Base-by-base conservation (phyloP, 768 basidiomycete species). In the Tephrocybe sp. region DNA sequence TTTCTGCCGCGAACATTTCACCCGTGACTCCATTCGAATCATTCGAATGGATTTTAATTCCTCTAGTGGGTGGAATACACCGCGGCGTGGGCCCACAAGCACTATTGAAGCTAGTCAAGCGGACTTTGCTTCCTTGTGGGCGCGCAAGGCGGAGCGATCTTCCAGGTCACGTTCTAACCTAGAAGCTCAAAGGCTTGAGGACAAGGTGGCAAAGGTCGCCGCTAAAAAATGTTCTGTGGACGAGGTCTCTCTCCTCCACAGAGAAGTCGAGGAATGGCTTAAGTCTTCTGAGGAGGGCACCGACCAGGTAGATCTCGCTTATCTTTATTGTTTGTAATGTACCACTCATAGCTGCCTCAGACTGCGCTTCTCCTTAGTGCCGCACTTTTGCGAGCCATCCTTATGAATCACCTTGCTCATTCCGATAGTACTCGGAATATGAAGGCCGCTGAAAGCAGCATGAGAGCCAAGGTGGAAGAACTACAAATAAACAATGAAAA, bases 141-240 rank as follows among this genome's bases (percentile, higher is more conserved):
- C 78, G 32, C 72, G 70, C 59, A 73, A 71, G 62, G 74, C 75
- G 30, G 77, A 77, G 53, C 69, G 78, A 26, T 58, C 66, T 59
- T 63, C 75, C 54, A 68, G 74, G 65, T 51, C 75, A 61, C 65
- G 80, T 60, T n/a, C n/a, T 3, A 26, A 26, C 26, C 59, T 69
- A 52, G 82, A 87, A 53, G 84, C 81, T 51, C 83, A 83, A 34
- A 72, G 79, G 55, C 74, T 92, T 50, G 89, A 92, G 69, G 82
- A 83, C 69, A 89, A 82, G 68, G 87, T 92, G 51, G 83, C 83
- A 50, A 79, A 77, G 61, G 84, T 90, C 60, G 89, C 89, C 31
- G 79, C 82, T 12, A 88, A 88, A 80, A 90, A 88, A 77, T 89
- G 87, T 71, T 89, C 87, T 34, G 89, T 92, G 53, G 89, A 91